phyloP scores from a whole-genome alignment of 768 basidiomycete genomes.

The Heimioporus sp. region DNA sequence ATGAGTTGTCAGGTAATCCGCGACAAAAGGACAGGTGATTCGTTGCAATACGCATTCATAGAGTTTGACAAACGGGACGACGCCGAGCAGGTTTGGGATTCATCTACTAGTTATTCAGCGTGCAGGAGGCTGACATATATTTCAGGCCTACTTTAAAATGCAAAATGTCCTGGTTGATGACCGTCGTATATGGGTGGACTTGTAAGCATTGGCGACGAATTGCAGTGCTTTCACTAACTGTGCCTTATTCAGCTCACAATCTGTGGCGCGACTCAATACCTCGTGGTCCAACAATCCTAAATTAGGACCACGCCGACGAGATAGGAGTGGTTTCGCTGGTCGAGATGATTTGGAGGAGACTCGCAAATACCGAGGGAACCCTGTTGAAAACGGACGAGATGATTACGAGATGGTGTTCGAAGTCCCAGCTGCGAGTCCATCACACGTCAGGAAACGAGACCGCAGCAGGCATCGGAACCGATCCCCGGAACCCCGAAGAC shows the following conservation, averaged over 20 bases:
- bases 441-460: conserved; percentile 43
- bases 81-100: conserved; percentile 77
- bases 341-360: conserved; percentile 75
- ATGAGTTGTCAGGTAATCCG: conserved; percentile 98
- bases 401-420: conserved; percentile 86
- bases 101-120: not conserved
- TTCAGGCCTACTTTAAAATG: conserved; percentile 98
- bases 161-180: conserved; percentile 98
- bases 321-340: conserved; percentile 57
- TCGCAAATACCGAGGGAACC: conserved; percentile 53
- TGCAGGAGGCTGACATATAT: conserved; percentile 5
- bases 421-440: conserved; percentile 40
- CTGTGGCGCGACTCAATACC: conserved; percentile 83
- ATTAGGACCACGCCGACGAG: conserved; percentile 41
- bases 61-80: conserved; percentile 94
- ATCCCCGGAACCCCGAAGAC: conserved; percentile 21
- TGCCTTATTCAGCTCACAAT: conserved; percentile 68
- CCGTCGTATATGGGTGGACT: conserved; percentile 98
- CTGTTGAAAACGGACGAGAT: conserved; percentile 29
- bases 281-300: conserved; percentile 79
- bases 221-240: conserved; percentile 16
- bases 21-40: conserved; percentile 95
- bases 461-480: conserved; percentile 53
- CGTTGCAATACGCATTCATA: conserved; percentile 96
- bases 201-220: conserved; percentile 51